Base-by-base conservation (phyloP, 2,329 filamentous ascomycete species). In the Fusarium duplospermum region DNA sequence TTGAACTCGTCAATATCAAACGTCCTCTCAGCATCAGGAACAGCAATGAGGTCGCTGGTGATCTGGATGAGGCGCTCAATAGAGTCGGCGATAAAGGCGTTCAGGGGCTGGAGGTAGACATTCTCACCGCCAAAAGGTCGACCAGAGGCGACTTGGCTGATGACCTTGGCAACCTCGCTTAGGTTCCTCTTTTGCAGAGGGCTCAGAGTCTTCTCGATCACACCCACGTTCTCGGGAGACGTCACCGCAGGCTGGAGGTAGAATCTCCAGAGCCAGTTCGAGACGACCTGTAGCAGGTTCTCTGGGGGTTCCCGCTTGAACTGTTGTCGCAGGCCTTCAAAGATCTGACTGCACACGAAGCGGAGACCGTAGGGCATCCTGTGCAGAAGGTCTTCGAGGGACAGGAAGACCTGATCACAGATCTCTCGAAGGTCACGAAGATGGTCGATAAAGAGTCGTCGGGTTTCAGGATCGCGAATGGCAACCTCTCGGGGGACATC, bases 1-100 rank as follows among this genome's bases (percentile, higher is more conserved):
- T 98, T 98, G 89, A 96, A 99, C 82, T 98, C 96, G 81, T 99
- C 96, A 81, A 99, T 98, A 82, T 98, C 95, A 80, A 98, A 99
- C 27, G 96, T 96, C 62, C 91, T 89, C 83, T 99, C 96, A 0
- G 94, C 94, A 77, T 96, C 93, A 16, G 93, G 91, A 14, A 98
- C 93, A 14, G 93, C 90, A 75, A 99, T 94, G 70, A 98, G 84
- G 36, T 93, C 90, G 54, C 88, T 89, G 84, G 93, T 94, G 52
- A 96, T 94, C 14, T 93, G 89, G 35, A 90, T 89, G 67, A 98
- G 87, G 27, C 95, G 89, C 76, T 94, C 92, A 58, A 97, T 92
- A 0, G 95, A 95, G 70, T 98, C 94, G 20, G 89, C 91, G 56
- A 99, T 89, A 81, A 98, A 98, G 58, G 92, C 94, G 82, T 99